Base-by-base conservation (phyloP, 23 red algal genomes). In the Gracilaria domingensis region DNA sequence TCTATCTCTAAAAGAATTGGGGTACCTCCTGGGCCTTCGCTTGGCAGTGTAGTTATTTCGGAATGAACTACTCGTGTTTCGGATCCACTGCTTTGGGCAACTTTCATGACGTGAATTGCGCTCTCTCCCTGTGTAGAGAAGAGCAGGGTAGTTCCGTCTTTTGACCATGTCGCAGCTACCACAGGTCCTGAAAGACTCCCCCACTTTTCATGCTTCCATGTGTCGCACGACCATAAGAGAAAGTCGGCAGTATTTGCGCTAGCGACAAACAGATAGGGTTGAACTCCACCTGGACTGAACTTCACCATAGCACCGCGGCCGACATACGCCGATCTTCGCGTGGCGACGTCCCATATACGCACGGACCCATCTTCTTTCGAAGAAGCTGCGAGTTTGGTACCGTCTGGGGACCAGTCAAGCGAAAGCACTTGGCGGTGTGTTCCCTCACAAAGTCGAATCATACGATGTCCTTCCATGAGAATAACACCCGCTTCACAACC, bases 351-450 rank as follows among this genome's bases (percentile, higher is more conserved):
- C 86, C 86, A 89, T 48, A 89, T 26, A 29, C 86, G 42, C 33
- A 89, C 86, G 14, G 26, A 79, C 1, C 75, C 58, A 39, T 59
- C 53, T 40, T 66, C 71, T 21, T 26, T 34, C 0, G 86, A 89
- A 49, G 72, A 66, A 28, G 86, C 57, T 23, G 86, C 86, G n/a
- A 89, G 70, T 71, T 66, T 56, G 32, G 50, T 79, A 14, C 86
- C 86, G 72, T 89, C 86, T 16, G 86, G 53, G 21, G 86, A 89
- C 86, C 86, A 89, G 54, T 89, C 86, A n/a, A 89, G 42, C 13
- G 86, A 89, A 13, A 79, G 42, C n/a, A 89, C 75, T 57, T 89
- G 47, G 12, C 64, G 69, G 40, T 89, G 86, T 0, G 64, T 45
- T 33, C 35, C 44, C 24, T 57, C 71, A 48, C 42, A 36, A 5